Conservation (phyloP, 208 protist genomes). For the Crithidia acanthocephali region DNA sequence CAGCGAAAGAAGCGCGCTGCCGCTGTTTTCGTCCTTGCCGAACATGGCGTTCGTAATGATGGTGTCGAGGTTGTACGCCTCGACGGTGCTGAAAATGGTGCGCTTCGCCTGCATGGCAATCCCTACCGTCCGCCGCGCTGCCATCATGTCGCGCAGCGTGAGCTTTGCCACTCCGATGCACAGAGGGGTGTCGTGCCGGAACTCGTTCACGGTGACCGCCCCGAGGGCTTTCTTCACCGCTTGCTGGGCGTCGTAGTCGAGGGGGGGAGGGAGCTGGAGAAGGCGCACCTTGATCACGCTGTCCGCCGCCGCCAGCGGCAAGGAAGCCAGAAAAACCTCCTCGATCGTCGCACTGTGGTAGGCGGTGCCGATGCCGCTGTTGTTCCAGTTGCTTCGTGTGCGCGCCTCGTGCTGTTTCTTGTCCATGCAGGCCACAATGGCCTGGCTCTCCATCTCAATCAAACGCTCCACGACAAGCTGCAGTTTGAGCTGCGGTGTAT, state of each 20-base stretch:
- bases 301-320: slow-evolving; percentile 60
- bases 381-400: slow-evolving; percentile 58
- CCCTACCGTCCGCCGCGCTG: slow-evolving; percentile 58
- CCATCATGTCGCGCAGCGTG: slow-evolving; percentile 67
- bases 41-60: slow-evolving; percentile 76
- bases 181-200: slow-evolving; percentile 48
- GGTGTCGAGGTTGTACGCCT: slow-evolving; percentile 71
- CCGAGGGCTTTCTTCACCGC: slow-evolving; percentile 15
- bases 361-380: slow-evolving; percentile 69
- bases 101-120: slow-evolving; percentile 80
- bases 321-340: slow-evolving; percentile 69
- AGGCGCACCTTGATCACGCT: slow-evolving; percentile 82
- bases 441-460: slow-evolving; percentile 67
- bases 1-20: slow-evolving; percentile 73
- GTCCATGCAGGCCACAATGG: slow-evolving; percentile 31
- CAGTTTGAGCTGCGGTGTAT: slow-evolving; percentile 51
- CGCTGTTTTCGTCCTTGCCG: slow-evolving; percentile 64
- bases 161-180: slow-evolving; percentile 89
- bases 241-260: slow-evolving; percentile 37
- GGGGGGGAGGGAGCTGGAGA: slow-evolving; percentile 67
- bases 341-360: slow-evolving; percentile 43
- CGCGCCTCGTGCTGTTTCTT: slow-evolving; percentile 60
- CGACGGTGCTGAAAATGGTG: slow-evolving; percentile 54
- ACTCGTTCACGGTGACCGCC: slow-evolving; percentile 16
- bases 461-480: slow-evolving; percentile 80